These are phyloP conservation scores for Sorghum bicolor DNA, from an alignment of 176 grass and related monocot genomes.

Conservation along the genomic window Sorghum_bicolor_NCBIv3 NC_012872.2:55552501-55553000, in stretches of 20 bases:
- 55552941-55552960: slow-evolving; percentile 22
- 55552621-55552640: background rate
- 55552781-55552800: slow-evolving; percentile 32
- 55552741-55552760: background rate
- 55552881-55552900: background rate
- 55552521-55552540: too few species aligned
- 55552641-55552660: background rate
- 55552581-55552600: background rate
- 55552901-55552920: background rate
- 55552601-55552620: background rate
- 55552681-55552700: background rate
- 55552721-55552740: slow-evolving; percentile 1
- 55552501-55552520: background rate
- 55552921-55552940: slow-evolving; percentile 36
- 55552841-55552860: background rate
- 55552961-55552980: background rate
- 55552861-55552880: background rate
- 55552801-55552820: background rate
- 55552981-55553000: slow-evolving; percentile 7
- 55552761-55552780: slow-evolving; percentile 34
- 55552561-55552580: background rate
- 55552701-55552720: background rate
- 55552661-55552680: background rate
- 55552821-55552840: background rate
- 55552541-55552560: background rate